Percentiles rank a stretch among this genome's conserved stretches.
Conservation (phyloP, 495 filamentous ascomycete species). For the Hyaloscypha variabilis region DNA sequence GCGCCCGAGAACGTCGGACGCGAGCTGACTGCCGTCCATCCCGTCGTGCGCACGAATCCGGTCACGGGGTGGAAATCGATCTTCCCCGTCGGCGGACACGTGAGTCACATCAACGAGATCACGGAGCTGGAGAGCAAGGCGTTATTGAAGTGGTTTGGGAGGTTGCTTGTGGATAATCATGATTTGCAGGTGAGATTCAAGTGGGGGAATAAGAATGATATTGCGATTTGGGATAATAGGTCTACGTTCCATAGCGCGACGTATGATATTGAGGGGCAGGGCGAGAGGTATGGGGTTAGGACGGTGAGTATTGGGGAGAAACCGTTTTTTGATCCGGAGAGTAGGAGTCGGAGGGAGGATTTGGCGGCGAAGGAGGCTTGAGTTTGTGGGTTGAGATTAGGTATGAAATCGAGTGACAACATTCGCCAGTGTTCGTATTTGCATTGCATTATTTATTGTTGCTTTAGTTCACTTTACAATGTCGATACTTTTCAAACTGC, state of each 20-base stretch:
- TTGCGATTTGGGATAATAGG: constrained; percentile 84
- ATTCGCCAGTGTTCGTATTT: no score
- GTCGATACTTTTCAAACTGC: no score
- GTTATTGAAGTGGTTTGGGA: constrained; percentile 64
- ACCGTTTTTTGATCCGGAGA: constrained; percentile 68
- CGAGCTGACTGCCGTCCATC: constrained; percentile 65
- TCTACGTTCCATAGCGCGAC: constrained; percentile 72
- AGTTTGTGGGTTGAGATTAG: no score
- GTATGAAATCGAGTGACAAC: no score
- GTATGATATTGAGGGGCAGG: constrained; percentile 64
- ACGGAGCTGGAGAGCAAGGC: constrained; percentile 64
- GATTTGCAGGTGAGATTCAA: constrained; percentile 74
- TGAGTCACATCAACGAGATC: constrained; percentile 66
- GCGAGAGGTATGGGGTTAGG: constrained; percentile 61
- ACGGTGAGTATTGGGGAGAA: constrained; percentile 69
- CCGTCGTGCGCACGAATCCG: constrained; percentile 79
- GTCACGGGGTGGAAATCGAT: constrained; percentile 80
- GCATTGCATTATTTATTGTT: no score
- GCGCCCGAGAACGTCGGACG: constrained; percentile 69
- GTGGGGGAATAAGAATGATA: constrained; percentile 63
- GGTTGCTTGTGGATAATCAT: constrained; percentile 72
- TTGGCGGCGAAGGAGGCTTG: constrained; percentile 41
- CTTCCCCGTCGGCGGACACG: constrained; percentile 66
- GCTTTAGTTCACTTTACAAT: no score
- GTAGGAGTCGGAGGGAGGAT: constrained; percentile 59